These are phyloP conservation scores for Citrus australasica DNA, from an alignment of 345 rosid species.

Conservation along the genomic window DNA sequence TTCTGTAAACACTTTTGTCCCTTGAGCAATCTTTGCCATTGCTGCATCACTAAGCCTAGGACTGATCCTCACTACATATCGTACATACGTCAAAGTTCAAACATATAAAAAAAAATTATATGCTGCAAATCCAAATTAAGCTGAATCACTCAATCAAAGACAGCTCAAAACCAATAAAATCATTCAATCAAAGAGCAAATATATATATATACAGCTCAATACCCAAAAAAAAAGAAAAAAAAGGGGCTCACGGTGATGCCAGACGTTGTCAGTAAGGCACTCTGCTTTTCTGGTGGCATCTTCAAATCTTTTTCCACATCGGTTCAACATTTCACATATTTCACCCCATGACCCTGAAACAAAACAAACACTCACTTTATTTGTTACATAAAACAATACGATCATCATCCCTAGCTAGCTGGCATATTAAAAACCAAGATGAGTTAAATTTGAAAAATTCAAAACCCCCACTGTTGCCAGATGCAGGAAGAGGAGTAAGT, in stretches of 20 bases:
- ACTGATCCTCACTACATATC: slow-evolving; percentile 53
- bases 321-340: slow-evolving; percentile 46
- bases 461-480: slow-evolving; percentile 34
- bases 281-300: slow-evolving; percentile 59
- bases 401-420: background rate
- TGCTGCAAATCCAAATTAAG: no score
- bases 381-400: background rate
- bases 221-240: background rate
- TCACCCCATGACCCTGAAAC: slow-evolving; percentile 50
- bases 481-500: slow-evolving; percentile 26
- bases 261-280: slow-evolving; percentile 47
- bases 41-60: slow-evolving; percentile 76
- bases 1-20: slow-evolving; percentile 66
- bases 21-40: slow-evolving; percentile 75
- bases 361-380: background rate
- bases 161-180: background rate
- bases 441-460: background rate
- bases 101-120: background rate
- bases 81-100: background rate
- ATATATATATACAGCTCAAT: background rate
- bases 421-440: background rate
- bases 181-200: background rate
- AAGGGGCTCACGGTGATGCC: slow-evolving; percentile 48
- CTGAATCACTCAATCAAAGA: background rate
- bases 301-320: slow-evolving; percentile 59